Evolutionary conservation across 2,329 filamentous ascomycete genomes (phyloP).

Genomic region (Botrytis pseudocinerea): DNA sequence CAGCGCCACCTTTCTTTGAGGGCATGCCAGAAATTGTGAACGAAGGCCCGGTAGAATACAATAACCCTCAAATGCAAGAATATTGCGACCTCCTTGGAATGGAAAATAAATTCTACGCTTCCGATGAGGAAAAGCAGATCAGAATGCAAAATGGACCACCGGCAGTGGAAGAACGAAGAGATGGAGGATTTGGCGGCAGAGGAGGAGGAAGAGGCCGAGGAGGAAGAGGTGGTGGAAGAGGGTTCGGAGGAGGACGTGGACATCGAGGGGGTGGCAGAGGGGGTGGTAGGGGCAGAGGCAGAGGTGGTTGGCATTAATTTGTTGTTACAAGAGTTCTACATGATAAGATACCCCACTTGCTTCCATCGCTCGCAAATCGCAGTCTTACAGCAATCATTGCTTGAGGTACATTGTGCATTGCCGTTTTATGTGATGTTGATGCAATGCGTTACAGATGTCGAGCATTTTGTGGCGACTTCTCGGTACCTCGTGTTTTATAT

Average conservation of each 20-base stretch:
- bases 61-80: conserved; percentile 78
- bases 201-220: conserved; percentile 41
- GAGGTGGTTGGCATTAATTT: conserved; percentile 21
- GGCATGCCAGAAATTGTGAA: conserved; percentile 56
- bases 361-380: not conserved
- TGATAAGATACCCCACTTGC: conserved; percentile 31
- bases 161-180: conserved; percentile 42
- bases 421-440: not conserved
- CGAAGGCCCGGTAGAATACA: conserved; percentile 76
- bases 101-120: conserved; percentile 71
- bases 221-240: conserved; percentile 40
- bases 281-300: conserved; percentile 17
- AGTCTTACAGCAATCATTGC: not conserved
- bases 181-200: conserved; percentile 36
- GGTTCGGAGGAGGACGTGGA: conserved; percentile 41
- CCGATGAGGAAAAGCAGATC: conserved; percentile 66
- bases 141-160: conserved; percentile 60
- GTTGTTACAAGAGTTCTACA: not conserved
- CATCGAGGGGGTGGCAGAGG: conserved; percentile 35
- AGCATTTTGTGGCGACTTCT: conserved; percentile 7
- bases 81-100: conserved; percentile 82
- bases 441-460: conserved; percentile 14
- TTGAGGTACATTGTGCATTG: not conserved
- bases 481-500: not conserved
- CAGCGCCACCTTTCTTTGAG: conserved; percentile 69